Evolutionary conservation across 2,329 filamentous ascomycete species (phyloP).

Genomic region (Sclerotinia subarctica): DNA sequence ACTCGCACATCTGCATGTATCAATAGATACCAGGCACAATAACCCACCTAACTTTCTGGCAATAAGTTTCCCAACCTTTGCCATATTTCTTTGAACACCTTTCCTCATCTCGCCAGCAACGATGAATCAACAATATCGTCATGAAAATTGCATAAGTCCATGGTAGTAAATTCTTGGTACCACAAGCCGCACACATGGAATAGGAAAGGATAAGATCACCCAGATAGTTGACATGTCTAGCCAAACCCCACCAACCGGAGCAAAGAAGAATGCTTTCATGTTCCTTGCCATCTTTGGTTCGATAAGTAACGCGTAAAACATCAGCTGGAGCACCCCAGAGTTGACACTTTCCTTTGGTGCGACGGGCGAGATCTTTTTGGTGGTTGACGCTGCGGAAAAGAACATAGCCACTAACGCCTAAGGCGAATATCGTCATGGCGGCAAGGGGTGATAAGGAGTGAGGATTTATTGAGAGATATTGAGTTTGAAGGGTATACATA

Average conservation of each 20-base stretch:
- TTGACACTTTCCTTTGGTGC: constrained; percentile 41
- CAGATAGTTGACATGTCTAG: constrained; percentile 44
- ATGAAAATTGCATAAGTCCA: constrained; percentile 49
- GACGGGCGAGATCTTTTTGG: constrained; percentile 45
- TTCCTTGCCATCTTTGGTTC: constrained; percentile 43
- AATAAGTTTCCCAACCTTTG: constrained; percentile 45
- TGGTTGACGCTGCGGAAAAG: constrained; percentile 47
- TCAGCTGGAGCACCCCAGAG: constrained; percentile 46
- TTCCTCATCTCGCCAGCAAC: constrained; percentile 46
- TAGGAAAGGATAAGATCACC: constrained; percentile 43
- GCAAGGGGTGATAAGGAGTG: constrained; percentile 33
- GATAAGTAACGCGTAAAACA: constrained; percentile 42
- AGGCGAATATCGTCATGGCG: constrained; percentile 34
- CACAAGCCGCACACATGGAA: constrained; percentile 44
- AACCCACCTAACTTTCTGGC: constrained; percentile 43
- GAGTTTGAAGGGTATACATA: constrained; percentile 48
- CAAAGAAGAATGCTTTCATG: constrained; percentile 43
- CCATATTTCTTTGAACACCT: constrained; percentile 47
- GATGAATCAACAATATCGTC: constrained; percentile 44
- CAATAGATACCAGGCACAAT: constrained; percentile 45
- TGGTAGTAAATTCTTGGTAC: constrained; percentile 41
- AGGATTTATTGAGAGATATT: constrained; percentile 47
- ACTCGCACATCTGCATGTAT: not conserved
- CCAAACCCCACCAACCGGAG: constrained; percentile 44
- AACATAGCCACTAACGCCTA: constrained; percentile 42